Evolutionary conservation across 495 filamentous ascomycete species (phyloP).

Genomic region (Aspergillus sparsus): DNA sequence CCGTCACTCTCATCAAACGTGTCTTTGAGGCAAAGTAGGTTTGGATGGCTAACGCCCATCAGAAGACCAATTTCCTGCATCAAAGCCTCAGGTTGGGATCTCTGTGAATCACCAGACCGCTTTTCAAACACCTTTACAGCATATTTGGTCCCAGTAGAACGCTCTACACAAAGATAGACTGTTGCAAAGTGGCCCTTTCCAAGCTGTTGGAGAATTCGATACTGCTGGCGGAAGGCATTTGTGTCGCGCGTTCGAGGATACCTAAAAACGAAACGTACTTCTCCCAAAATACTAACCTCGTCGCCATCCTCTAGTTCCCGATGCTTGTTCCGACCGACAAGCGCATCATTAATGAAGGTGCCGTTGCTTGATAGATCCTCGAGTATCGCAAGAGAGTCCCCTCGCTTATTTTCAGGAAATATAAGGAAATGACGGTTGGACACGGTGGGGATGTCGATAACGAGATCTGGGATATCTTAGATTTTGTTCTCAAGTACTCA

Average conservation of each 20-base stretch:
- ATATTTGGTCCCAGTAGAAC: slow-evolving; percentile 75
- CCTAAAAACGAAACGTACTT: slow-evolving; percentile 83
- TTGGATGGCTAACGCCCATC: slow-evolving; percentile 96
- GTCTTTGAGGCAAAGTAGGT: slow-evolving; percentile 90
- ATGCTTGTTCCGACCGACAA: slow-evolving; percentile 88
- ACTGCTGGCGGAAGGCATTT: slow-evolving; percentile 82
- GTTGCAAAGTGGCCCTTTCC: slow-evolving; percentile 97
- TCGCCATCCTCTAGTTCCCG: slow-evolving; percentile 85
- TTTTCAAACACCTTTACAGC: slow-evolving; percentile 96
- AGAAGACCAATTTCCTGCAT: slow-evolving; percentile 96
- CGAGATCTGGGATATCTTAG: slow-evolving; percentile 62
- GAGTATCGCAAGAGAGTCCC: slow-evolving; percentile 76
- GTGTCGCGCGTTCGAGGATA: slow-evolving; percentile 77
- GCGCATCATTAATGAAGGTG: slow-evolving; percentile 89
- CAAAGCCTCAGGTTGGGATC: slow-evolving; percentile 77
- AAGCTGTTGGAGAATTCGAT: slow-evolving; percentile 78
- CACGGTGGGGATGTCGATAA: slow-evolving; percentile 77
- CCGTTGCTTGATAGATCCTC: slow-evolving; percentile 97
- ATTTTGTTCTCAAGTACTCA: neutral
- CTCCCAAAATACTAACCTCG: slow-evolving; percentile 81
- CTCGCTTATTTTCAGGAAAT: slow-evolving; percentile 82
- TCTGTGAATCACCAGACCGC: slow-evolving; percentile 72
- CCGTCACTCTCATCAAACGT: slow-evolving; percentile 90
- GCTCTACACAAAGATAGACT: slow-evolving; percentile 88
- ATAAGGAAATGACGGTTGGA: slow-evolving; percentile 94